Conservation (phyloP, 495 filamentous ascomycete species). For the Penicillium herquei region DNA sequence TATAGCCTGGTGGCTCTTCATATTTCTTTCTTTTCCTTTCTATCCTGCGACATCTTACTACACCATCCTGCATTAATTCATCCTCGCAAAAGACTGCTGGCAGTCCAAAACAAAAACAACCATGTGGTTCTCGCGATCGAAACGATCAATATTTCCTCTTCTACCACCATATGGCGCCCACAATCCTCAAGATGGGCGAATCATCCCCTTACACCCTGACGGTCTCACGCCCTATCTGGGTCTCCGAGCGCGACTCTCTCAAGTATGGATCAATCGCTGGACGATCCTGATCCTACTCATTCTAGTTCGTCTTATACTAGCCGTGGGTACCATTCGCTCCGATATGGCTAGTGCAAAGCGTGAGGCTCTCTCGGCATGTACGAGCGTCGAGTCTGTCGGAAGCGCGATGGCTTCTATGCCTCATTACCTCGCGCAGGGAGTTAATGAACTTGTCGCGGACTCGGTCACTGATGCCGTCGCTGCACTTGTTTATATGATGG, state of each 20-base stretch:
- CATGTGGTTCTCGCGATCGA: conserved; percentile 36
- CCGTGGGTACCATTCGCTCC: conserved; percentile 64
- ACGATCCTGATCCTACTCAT: conserved; percentile 85
- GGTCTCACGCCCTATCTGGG: conserved; percentile 93
- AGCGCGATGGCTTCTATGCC: conserved; percentile 98
- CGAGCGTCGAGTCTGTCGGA: conserved; percentile 87
- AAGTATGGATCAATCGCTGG: conserved; percentile 97
- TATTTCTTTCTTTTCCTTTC: neutral
- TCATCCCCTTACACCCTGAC: conserved; percentile 57
- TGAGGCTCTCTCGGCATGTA: conserved; percentile 85
- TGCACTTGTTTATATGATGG: conserved; percentile 71
- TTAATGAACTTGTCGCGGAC: conserved; percentile 79
- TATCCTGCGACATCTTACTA: neutral
- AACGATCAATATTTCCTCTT: conserved; percentile 38
- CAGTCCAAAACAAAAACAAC: neutral
- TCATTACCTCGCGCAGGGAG: conserved; percentile 81
- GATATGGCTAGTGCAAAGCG: conserved; percentile 71
- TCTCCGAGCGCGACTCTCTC: conserved; percentile 82
- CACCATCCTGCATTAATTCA: neutral
- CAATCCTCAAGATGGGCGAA: conserved; percentile 30
- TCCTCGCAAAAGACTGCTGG: neutral
- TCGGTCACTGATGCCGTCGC: conserved; percentile 75
- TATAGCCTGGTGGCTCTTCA: no score
- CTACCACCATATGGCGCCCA: conserved; percentile 47
- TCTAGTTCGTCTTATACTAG: conserved; percentile 74